Base-by-base conservation (phyloP, 2,329 filamentous ascomycete species). In the Pyrenophora seminiperda region DNA sequence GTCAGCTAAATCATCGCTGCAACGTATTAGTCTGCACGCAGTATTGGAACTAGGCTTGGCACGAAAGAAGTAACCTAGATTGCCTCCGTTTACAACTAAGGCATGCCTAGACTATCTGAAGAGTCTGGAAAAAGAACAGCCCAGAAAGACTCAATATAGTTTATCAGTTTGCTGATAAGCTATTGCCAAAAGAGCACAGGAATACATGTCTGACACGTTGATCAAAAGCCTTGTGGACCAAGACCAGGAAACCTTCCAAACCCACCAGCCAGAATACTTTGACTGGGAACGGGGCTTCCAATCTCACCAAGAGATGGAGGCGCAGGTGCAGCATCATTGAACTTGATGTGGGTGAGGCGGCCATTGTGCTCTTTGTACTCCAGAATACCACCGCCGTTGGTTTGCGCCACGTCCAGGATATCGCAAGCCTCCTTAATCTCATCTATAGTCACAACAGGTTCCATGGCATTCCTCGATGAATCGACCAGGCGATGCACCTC, bases 361-460 rank as follows among this genome's bases (percentile, higher is more conserved):
- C 67, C 66, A 3, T 73, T 77, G 40, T 84, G 81, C 31, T 81
- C 79, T 53, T 81, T 82, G 56, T 89, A 80, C 27, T 89, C 85
- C 66, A 99, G 95, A 19, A 83, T 87, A n/a, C 94, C 94, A 36
- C 93, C 93, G 37, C 94, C 94, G 64, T 97, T 70, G 19, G 53
- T 97, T 51, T 87, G 84, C 2, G 78, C 70, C 63, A 88, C 95
- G 49, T 94, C 94, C 70, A 96, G 90, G 0, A 93, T 96, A 64
- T 97, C 93, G 71, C 90, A 94, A 50, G 95, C 87, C 49, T 89
- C 85, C 31, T 93, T 80, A 62, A 97, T 80, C 64, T 97, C 92
- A 19, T 79, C 80, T 66, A 78, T 84, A 72, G 58, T 79, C 71
- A 78, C 84, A 62, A 77, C 68, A 19, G 79, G 73, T 50, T 87